phyloP scores from a whole-genome alignment of 148 eudicot genomes.

The Camellia sinensis region DNA sequence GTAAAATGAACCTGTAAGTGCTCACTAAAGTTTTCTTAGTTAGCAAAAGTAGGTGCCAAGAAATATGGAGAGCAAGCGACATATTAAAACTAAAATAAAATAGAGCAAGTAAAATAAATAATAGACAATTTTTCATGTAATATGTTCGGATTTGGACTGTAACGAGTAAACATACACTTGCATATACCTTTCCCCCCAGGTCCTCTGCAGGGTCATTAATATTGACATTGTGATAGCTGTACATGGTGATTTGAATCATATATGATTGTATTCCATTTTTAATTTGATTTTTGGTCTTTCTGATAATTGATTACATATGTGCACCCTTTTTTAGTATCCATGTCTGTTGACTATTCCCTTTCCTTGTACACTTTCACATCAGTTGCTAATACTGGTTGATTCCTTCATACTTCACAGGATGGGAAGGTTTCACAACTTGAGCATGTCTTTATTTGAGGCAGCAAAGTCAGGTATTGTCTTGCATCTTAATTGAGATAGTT shows the following conservation, averaged over 20 bases:
- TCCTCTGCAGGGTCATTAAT: background rate
- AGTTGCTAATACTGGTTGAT: constrained; percentile 5
- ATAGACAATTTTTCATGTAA: background rate
- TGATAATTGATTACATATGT: too few species aligned
- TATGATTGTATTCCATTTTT: background rate
- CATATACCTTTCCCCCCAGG: too few species aligned
- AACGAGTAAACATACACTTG: background rate
- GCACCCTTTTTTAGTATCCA: too few species aligned
- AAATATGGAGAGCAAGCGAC: background rate
- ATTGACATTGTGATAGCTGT: background rate
- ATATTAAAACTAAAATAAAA: too few species aligned
- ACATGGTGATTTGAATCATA: background rate
- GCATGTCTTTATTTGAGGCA: constrained; percentile 92
- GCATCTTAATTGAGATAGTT: background rate
- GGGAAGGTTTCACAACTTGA: constrained; percentile 98
- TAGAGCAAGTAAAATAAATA: background rate
- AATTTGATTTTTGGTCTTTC: too few species aligned
- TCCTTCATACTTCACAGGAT: constrained; percentile 44
- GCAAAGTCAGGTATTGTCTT: constrained; percentile 77
- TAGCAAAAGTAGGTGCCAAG: background rate
- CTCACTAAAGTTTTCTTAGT: background rate
- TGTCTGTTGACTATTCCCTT: too few species aligned
- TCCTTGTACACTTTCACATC: background rate
- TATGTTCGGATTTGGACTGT: background rate
- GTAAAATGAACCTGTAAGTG: background rate